Percentiles rank a stretch among this genome's conserved stretches.
These are phyloP conservation scores for Primulina huaijiensis DNA, from an alignment of 257 asterid species.

Conservation along the genomic window DNA sequence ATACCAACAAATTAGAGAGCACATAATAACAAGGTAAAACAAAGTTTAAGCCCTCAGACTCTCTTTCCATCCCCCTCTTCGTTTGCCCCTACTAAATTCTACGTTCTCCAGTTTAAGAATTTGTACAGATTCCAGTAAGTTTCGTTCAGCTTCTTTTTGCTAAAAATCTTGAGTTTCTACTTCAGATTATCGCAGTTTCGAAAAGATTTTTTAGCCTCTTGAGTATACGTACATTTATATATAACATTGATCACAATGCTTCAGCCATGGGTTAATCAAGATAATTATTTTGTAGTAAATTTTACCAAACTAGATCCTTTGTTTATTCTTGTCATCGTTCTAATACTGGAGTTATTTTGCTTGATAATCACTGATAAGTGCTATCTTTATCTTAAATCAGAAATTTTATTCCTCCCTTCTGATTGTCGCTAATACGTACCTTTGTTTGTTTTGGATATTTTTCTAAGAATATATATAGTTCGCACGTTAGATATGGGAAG, in stretches of 20 bases:
- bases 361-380: constrained; percentile 1
- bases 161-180: constrained; percentile 21
- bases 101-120: constrained; percentile 30
- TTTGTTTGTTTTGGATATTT: neutral
- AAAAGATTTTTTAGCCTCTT: constrained; percentile 4
- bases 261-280: constrained; percentile 9
- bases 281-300: constrained; percentile 1
- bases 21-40: constrained; percentile 35
- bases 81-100: constrained; percentile 1
- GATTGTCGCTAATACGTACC: neutral
- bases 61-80: constrained; percentile 15
- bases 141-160: constrained; percentile 20
- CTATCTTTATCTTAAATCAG: constrained; percentile 27
- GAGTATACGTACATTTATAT: neutral
- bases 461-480: neutral
- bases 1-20: constrained; percentile 26
- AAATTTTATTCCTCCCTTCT: constrained; percentile 12
- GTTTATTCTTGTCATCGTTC: constrained; percentile 15
- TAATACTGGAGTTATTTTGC: constrained; percentile 12
- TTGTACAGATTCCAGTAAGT: constrained; percentile 29
- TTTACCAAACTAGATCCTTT: constrained; percentile 8
- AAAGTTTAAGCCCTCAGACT: neutral
- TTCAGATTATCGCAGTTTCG: constrained; percentile 27
- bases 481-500: constrained; percentile 53
- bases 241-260: neutral